Evolutionary conservation across 139 green algal species (phyloP).

Genomic region (Chlorella vulgaris): DNA sequence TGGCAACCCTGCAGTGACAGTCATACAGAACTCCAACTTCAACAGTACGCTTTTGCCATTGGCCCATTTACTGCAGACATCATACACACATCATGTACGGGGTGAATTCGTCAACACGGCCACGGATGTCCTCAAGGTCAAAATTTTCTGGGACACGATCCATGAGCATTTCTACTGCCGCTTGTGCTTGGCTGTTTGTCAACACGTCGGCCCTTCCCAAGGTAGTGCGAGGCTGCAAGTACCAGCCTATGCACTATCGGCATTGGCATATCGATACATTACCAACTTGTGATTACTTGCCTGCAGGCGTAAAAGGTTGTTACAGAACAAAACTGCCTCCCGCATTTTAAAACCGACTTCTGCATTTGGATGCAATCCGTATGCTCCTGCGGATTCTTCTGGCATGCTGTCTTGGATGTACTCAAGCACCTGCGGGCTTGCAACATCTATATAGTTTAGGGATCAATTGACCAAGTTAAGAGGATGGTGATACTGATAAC

Average conservation of each 20-base stretch:
- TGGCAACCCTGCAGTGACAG: conserved; percentile 76
- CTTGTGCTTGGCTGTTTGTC: conserved; percentile 83
- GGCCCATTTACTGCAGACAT: neutral
- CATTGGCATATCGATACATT: no score
- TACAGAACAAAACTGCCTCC: conserved; percentile 78
- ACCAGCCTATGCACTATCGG: no score
- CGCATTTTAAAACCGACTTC: conserved; percentile 92
- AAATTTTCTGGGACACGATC: conserved; percentile 82
- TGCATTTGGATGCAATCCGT: conserved; percentile 92
- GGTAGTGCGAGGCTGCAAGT: conserved; percentile 18
- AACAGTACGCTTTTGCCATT: neutral
- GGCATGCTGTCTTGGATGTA: conserved; percentile 84
- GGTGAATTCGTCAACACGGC: conserved; percentile 76
- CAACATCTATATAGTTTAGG: neutral
- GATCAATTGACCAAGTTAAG: no score
- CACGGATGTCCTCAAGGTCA: conserved; percentile 87
- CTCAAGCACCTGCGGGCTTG: conserved; percentile 68
- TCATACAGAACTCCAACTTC: neutral
- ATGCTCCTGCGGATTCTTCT: conserved; percentile 80
- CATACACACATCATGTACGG: conserved; percentile 81
- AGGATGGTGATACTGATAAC: no score
- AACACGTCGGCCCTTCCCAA: conserved; percentile 62
- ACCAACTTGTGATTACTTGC: conserved; percentile 1
- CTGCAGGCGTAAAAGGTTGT: conserved; percentile 56
- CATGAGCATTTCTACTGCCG: conserved; percentile 83